phyloP scores from a whole-genome alignment of 257 asterid genomes.

The Parsonsia alboflavescens region DNA sequence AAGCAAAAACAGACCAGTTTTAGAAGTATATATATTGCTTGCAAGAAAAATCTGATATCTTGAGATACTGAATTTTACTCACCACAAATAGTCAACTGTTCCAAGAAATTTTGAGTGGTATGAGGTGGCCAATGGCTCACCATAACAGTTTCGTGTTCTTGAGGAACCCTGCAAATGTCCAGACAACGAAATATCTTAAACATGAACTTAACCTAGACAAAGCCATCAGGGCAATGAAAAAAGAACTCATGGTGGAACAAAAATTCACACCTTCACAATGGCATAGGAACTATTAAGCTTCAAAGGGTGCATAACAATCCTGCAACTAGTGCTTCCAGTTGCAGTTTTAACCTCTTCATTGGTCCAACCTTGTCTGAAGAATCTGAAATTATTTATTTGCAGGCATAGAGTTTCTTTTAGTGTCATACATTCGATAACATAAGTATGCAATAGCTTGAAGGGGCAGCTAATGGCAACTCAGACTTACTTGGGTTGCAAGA shows the following conservation, averaged over 20 bases:
- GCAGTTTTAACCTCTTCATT: conserved; percentile 34
- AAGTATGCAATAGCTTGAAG: background rate
- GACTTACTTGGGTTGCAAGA: background rate
- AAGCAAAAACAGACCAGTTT: background rate
- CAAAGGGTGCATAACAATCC: conserved; percentile 25
- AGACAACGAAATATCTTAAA: conserved; percentile 4
- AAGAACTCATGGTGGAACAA: background rate
- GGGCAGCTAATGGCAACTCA: background rate
- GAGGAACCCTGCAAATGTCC: conserved; percentile 21
- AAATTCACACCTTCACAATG: conserved; percentile 24
- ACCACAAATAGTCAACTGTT: conserved; percentile 44
- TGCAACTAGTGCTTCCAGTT: conserved; percentile 20
- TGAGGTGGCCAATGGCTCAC: conserved; percentile 41
- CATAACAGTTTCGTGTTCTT: conserved; percentile 24
- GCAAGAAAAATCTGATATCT: background rate
- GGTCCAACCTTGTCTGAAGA: conserved; percentile 31
- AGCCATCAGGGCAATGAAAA: background rate
- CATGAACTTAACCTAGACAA: background rate
- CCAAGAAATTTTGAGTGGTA: conserved; percentile 43
- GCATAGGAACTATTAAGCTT: conserved; percentile 37
- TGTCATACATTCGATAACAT: background rate
- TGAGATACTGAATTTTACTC: background rate
- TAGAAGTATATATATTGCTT: background rate
- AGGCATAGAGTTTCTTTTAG: conserved; percentile 10
- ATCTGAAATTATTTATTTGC: conserved; percentile 21